Evolutionary conservation across 2,329 filamentous ascomycete species (phyloP), one percentile per base, ranked within the genome.

Genomic region (Pseudopithomyces chartarum): DNA sequence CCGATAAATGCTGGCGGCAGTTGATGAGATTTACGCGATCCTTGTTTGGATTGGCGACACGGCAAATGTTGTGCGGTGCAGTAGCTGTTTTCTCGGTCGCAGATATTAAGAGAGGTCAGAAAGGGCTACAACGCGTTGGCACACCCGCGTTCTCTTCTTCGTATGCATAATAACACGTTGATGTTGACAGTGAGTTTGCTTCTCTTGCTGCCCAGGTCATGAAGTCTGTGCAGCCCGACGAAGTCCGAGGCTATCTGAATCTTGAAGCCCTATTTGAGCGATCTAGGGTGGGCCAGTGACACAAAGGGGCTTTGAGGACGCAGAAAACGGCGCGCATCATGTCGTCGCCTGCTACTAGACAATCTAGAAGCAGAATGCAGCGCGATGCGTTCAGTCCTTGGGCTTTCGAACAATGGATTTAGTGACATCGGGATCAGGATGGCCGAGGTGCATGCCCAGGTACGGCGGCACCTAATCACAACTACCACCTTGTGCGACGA

Each of bases 61-160:
- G 48, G 48, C 48, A 51, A 20, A 40, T 50, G 29, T 40, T 40
- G 34, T 40, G 34, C 39, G 47, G 22, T 17, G 39, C 47, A 22
- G 34, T 34, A 39, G 19, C 15, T 50, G n/a, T n/a, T 12, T 23
- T 42, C 38, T 33, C 22, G 38, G 23, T 22, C n/a, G 23, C 23
- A 42, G 33, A 51, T 51, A 43, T 51, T 20, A 42, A 51, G 19
- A 38, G 8, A 34, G 32, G 46, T 20, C 17, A 39, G 17, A 17
- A 39, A 26, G 19, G 17, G 13, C 20, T 19, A 29, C n/a, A n/a
- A n/a, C n/a, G n/a, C n/a, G n/a, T n/a, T n/a, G n/a, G n/a, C n/a
- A n/a, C n/a, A n/a, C n/a, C 8, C 26, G 8, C 26, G 8, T 29
- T 29, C 26, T 29, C 26, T 29, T 29, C 26, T 4, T 29, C 26